Conservation (phyloP, 2,329 filamentous ascomycete genomes). For the Xylariaceae sp. region DNA sequence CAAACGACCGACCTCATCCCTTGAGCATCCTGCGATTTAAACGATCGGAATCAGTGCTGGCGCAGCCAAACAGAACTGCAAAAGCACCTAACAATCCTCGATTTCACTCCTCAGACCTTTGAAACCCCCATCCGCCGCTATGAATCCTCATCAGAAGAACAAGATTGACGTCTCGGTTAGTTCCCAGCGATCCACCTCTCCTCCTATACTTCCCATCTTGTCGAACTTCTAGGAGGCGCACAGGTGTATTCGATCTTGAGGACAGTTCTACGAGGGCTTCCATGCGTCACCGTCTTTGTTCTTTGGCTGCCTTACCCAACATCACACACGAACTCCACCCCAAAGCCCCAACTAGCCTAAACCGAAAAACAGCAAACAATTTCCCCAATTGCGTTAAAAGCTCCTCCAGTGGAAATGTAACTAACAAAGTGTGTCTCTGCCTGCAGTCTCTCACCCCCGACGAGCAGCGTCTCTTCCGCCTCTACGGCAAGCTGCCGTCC, state of each 20-base stretch:
- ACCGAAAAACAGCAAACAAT: not conserved
- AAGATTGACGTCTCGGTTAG: slow-evolving; percentile 95
- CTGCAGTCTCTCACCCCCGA: slow-evolving; percentile 85
- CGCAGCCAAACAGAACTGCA: not conserved
- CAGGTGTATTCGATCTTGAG: not conserved
- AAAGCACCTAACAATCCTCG: not conserved
- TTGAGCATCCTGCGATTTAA: not conserved
- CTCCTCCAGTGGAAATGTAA: not conserved
- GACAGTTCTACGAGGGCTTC: not conserved
- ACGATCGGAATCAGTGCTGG: not conserved
- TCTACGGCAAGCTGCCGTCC: slow-evolving; percentile 97
- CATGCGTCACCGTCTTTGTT: slow-evolving; percentile 16
- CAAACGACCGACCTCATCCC: not conserved
- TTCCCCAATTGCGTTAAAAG: not conserved
- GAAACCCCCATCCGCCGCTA: slow-evolving; percentile 50
- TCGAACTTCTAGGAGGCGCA: not conserved
- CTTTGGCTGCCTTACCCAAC: not conserved
- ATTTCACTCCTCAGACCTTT: not conserved
- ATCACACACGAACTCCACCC: not conserved
- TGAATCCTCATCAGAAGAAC: slow-evolving; percentile 99
- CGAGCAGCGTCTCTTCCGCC: slow-evolving; percentile 93
- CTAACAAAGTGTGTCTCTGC: slow-evolving; percentile 1
- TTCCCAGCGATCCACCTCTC: slow-evolving; percentile 38
- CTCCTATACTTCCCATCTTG: not conserved
- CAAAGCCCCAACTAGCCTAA: not conserved